These are phyloP conservation scores for Saksenaea vasiformis DNA, from an alignment of 371 early-diverging fungal genomes.

Conservation along the genomic window DNA sequence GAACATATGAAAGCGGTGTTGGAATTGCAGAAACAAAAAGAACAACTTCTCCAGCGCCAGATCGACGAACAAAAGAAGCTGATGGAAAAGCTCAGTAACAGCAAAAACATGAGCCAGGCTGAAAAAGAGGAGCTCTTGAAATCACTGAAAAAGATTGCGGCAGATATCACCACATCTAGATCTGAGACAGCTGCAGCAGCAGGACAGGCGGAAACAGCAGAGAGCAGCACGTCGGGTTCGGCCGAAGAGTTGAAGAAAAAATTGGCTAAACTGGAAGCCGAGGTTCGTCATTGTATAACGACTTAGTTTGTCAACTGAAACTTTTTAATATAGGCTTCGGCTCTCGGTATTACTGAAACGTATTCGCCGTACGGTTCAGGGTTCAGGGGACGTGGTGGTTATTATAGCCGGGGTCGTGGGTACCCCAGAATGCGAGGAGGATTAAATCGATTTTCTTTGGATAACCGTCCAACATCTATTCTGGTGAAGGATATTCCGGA, in stretches of 20 bases:
- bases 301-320: constrained; percentile 7
- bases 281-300: constrained; percentile 42
- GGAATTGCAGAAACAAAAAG: constrained; percentile 62
- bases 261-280: constrained; percentile 65
- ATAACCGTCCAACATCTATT: constrained; percentile 68
- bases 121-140: constrained; percentile 57
- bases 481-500: constrained; percentile 53
- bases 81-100: constrained; percentile 54
- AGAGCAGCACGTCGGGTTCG: background rate
- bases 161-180: background rate
- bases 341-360: constrained; percentile 23
- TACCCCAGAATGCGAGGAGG: constrained; percentile 56
- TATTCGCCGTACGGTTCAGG: constrained; percentile 9
- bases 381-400: constrained; percentile 50
- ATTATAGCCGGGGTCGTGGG: constrained; percentile 47
- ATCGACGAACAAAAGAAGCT: constrained; percentile 64
- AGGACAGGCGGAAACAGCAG: constrained; percentile 9
- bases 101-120: constrained; percentile 47
- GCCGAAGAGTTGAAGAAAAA: constrained; percentile 50
- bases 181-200: background rate
- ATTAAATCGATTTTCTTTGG: constrained; percentile 47
- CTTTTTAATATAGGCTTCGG: constrained; percentile 17
- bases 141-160: constrained; percentile 32
- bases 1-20: constrained; percentile 57
- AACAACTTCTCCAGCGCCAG: constrained; percentile 58